Evolutionary conservation across 441 rosid genomes (phyloP).

Genomic region (Gossypium schwendimanii): DNA sequence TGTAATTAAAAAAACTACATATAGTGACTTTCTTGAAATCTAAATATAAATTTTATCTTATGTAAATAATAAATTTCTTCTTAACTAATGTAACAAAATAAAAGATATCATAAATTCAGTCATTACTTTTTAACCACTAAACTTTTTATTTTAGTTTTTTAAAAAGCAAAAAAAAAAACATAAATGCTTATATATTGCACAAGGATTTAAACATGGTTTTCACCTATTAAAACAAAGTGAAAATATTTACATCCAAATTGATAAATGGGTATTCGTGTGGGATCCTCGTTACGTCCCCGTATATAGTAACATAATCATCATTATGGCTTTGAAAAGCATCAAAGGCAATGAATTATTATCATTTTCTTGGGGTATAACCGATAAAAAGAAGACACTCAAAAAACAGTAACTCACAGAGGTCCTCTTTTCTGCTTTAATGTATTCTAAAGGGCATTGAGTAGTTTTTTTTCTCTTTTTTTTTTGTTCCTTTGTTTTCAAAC

Average conservation of each 20-base stretch:
- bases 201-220: too few relatives aligned
- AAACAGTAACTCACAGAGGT: constrained; percentile 6
- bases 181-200: too few relatives aligned
- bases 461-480: constrained; percentile 21
- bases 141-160: too few relatives aligned
- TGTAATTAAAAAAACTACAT: too few relatives aligned
- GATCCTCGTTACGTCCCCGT: background rate
- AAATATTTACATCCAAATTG: background rate
- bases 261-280: background rate
- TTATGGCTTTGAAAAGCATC: constrained; percentile 19
- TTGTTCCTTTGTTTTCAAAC: constrained; percentile 25
- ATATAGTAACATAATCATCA: constrained; percentile 1
- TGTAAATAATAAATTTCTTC: too few relatives aligned
- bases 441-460: constrained; percentile 16
- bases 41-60: too few relatives aligned
- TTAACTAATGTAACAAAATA: too few relatives aligned
- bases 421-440: constrained; percentile 24
- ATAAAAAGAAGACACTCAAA: background rate
- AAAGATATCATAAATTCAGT: too few relatives aligned
- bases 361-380: constrained; percentile 15
- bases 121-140: too few relatives aligned
- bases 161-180: too few relatives aligned
- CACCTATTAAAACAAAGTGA: too few relatives aligned
- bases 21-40: too few relatives aligned
- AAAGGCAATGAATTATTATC: constrained; percentile 12